Base-by-base conservation (phyloP, 2,329 filamentous ascomycete genomes). In the Coniochaeta sp. region DNA sequence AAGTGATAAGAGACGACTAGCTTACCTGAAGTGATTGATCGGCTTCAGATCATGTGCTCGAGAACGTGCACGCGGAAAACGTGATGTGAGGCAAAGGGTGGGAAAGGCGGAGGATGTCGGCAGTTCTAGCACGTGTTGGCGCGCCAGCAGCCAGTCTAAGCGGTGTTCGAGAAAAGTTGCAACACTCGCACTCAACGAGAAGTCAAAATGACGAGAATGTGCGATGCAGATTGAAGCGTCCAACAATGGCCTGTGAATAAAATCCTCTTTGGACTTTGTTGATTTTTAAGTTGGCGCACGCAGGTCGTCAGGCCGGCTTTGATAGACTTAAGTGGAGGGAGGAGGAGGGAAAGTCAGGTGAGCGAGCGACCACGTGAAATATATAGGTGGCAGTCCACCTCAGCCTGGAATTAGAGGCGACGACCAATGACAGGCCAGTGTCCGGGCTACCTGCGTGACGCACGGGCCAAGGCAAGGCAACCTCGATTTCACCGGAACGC, bases 281-380 rank as follows among this genome's bases (percentile, higher is more conserved):
- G 19, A 22, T 9, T 40, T n/a, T 9, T 19, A 7, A 40, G 38
- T 16, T 31, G 4, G 28, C 31, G 40, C 40, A 58, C 17, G 31
- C 31, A 36, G n/a, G 11, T 58, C 40, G 56, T 17, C 38, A 44
- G 34, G 36, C 24, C 19, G 40, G 40, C 28, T 24, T 6, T 19
- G 57, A 16, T 38, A 8, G 19, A 57, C 33, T 34, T 36, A 34
- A 57, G 54, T 57, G 59, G 60, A 61, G 57, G 57, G 40, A 58
- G 38, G 54, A 55, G 54, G 55, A 47, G 57, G 55, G 57, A 56
- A 61, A 61, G 60, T 61, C 60, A 61, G 60, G 60, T 61, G 60
- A 61, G 60, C 60, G 56, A 47, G 57, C 33, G 57, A 58, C 33
- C 60, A 61, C 60, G 60, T 61, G 60, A 60, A 58, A 58, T 57